A percentile compares a stretch with the other conserved stretches of the same genome.
These are phyloP conservation scores for Pichia sp. DNA, from an alignment of 1,139 yeast genomes.

Conservation along the genomic window DNA sequence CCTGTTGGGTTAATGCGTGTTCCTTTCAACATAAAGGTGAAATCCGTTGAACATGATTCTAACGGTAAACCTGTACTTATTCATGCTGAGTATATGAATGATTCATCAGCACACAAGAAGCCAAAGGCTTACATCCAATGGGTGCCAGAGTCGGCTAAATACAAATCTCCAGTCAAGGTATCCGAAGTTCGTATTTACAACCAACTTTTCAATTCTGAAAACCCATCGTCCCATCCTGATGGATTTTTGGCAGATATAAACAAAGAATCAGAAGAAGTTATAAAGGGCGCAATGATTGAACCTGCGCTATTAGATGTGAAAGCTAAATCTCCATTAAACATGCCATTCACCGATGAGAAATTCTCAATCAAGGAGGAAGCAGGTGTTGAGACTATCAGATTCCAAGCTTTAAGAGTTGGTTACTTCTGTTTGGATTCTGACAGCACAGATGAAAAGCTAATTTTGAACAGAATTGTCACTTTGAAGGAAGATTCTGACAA, in stretches of 20 bases:
- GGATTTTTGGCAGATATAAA: constrained; percentile 85
- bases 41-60: constrained; percentile 57
- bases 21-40: constrained; percentile 76
- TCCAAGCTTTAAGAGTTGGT: constrained; percentile 97
- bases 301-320: constrained; percentile 68
- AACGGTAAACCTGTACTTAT: constrained; percentile 64
- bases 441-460: constrained; percentile 51
- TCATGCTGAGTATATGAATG: constrained; percentile 77
- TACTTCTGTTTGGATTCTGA: constrained; percentile 92
- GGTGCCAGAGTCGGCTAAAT: constrained; percentile 70
- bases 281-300: constrained; percentile 69
- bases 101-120: constrained; percentile 48
- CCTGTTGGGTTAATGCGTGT: constrained; percentile 93
- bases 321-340: constrained; percentile 71
- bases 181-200: constrained; percentile 83
- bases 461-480: constrained; percentile 84
- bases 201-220: constrained; percentile 84
- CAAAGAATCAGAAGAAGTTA: constrained; percentile 67
- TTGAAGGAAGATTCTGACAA: constrained; percentile 71
- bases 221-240: constrained; percentile 83
- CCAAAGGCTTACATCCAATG: constrained; percentile 97
- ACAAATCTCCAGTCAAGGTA: constrained; percentile 58
- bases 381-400: constrained; percentile 78
- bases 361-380: constrained; percentile 63
- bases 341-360: constrained; percentile 55